Base-by-base conservation (phyloP, 768 basidiomycete genomes). In the Hebeloma cylindrosporum region DNA sequence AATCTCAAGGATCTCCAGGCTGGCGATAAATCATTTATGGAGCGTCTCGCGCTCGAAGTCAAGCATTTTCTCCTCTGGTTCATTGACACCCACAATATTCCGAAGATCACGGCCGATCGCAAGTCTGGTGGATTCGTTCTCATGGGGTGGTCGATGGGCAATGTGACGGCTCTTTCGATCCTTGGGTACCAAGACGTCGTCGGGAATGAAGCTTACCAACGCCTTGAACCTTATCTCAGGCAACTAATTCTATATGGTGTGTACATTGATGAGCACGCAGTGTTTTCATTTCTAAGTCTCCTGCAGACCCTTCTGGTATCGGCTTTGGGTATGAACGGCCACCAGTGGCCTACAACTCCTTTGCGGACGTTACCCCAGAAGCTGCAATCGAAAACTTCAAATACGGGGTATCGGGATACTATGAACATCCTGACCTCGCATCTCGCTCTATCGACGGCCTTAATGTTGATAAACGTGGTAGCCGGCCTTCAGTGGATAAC, bases 241-340 rank as follows among this genome's bases (percentile, higher is more conserved):
- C n/a, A 25, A 16, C 23, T 40, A 7, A 22, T 40, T 14, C n/a
- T 40, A 8, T 40, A 40, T n/a, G 38, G 38, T 40, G 25, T 3
- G 38, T 7, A n/a, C n/a, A n/a, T n/a, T n/a, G n/a, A n/a, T n/a
- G n/a, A n/a, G n/a, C n/a, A n/a, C n/a, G n/a, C n/a, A n/a, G n/a
- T n/a, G n/a, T n/a, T n/a, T n/a, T n/a, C n/a, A n/a, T 1, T 26
- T 40, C 38, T 13, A 23, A 40, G 9, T 26, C 5, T 14, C n/a
- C 5, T 40, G n/a, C 11, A 40, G 38, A 40, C 18, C 38, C 38
- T n/a, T 26, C 38, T n/a, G 26, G 8, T 40, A 5, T 40, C 7
- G 26, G n/a, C 14, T 40, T 40, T 10, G 38, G 38, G 10, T 40
- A 40, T 14, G 38, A 26, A 26, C 21, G 26, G n/a, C 38, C 38